phyloP scores from a whole-genome alignment of 2,329 filamentous ascomycete genomes.

The Apiospora marii region DNA sequence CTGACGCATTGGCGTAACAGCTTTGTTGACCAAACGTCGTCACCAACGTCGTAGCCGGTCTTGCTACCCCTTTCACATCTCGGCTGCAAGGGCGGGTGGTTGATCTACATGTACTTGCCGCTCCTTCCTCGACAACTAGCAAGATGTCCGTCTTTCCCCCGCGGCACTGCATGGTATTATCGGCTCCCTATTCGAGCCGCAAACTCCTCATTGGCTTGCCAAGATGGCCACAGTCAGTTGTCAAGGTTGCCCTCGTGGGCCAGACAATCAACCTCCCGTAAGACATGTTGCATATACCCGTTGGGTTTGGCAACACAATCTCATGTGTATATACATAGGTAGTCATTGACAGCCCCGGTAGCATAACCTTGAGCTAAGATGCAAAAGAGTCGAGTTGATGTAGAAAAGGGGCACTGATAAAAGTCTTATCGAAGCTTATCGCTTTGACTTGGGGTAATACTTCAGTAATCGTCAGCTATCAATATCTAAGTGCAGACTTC shows the following conservation, averaged over 20 bases:
- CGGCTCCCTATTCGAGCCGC: not conserved
- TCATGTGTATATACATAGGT: not conserved
- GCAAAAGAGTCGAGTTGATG: not conserved
- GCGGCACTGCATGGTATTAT: not conserved
- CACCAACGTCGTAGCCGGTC: not conserved
- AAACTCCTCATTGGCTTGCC: not conserved
- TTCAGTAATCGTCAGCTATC: not conserved
- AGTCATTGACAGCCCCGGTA: not conserved
- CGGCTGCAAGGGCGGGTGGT: not conserved
- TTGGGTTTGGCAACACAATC: not conserved
- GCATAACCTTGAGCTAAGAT: not conserved
- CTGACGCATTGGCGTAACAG: constrained; percentile 14
- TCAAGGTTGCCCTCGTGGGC: not conserved
- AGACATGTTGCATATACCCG: not conserved
- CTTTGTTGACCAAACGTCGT: constrained; percentile 4
- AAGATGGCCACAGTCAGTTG: not conserved
- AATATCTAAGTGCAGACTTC: too few species aligned
- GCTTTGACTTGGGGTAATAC: not conserved
- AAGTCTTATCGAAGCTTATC: not conserved
- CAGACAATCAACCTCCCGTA: not conserved
- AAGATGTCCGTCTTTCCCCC: not conserved
- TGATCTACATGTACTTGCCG: not conserved
- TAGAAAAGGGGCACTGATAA: not conserved
- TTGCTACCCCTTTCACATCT: not conserved
- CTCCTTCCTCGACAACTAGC: not conserved